phyloP scores from a whole-genome alignment of 305 asterid genomes.

The Ruellia speciosa region DNA sequence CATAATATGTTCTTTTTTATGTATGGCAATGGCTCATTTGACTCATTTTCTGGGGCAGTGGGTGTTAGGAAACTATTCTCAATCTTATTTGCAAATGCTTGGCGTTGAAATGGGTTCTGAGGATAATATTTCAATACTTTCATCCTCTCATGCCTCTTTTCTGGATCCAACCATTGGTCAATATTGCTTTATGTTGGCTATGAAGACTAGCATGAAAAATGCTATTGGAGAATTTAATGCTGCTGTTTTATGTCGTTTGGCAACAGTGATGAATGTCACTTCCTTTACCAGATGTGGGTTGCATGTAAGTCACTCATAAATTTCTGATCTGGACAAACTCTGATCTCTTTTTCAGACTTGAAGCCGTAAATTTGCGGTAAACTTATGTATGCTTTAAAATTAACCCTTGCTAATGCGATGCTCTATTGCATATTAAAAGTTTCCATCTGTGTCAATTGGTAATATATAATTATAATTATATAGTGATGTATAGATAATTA shows the following conservation, averaged over 20 bases:
- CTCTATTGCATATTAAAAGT: no score
- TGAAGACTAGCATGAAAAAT: slow-evolving; percentile 72
- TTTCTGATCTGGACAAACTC: slow-evolving; percentile 18
- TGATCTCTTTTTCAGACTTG: slow-evolving; percentile 11
- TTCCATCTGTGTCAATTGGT: no score
- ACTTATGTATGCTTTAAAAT: no score
- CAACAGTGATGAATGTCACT: slow-evolving; percentile 58
- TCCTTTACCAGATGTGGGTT: slow-evolving; percentile 87
- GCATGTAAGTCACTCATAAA: slow-evolving; percentile 57
- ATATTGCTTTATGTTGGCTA: slow-evolving; percentile 78
- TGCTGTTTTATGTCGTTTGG: slow-evolving; percentile 62
- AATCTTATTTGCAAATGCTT: slow-evolving; percentile 63
- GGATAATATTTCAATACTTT: slow-evolving; percentile 37
- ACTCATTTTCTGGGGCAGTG: slow-evolving; percentile 54
- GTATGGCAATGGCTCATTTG: slow-evolving; percentile 16
- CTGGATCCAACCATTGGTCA: slow-evolving; percentile 88
- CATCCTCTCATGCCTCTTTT: slow-evolving; percentile 51
- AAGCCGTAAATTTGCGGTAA: no score
- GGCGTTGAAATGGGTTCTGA: slow-evolving; percentile 40
- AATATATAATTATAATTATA: no score
- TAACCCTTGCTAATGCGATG: no score
- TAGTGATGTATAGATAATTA: no score
- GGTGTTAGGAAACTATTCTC: slow-evolving; percentile 67
- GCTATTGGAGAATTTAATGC: slow-evolving; percentile 81
- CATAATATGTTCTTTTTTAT: slow-evolving; percentile 17